Conservation (phyloP, 306 rosid genomes). For the Carpinus viminea region DNA sequence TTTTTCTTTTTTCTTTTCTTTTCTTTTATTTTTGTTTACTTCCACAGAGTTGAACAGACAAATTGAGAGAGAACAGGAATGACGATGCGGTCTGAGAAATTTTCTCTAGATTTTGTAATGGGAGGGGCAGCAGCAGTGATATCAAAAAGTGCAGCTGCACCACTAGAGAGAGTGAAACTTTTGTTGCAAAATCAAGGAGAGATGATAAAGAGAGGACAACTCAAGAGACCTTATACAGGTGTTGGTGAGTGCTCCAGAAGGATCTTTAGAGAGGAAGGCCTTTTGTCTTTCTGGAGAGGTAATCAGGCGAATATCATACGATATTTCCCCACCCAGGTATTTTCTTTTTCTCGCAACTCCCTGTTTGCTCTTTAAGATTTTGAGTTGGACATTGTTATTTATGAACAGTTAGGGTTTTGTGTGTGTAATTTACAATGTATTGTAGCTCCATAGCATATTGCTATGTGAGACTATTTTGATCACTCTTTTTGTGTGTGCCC, state of each 20-base stretch:
- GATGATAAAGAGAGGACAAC: conserved; percentile 84
- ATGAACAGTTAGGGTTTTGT: background rate
- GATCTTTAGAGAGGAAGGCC: conserved; percentile 34
- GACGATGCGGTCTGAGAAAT: conserved; percentile 55
- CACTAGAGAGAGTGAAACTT: conserved; percentile 88
- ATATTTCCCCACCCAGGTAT: conserved; percentile 89
- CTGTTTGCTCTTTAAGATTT: conserved; percentile 12
- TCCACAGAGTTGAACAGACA: conserved; percentile 1
- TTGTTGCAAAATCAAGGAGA: conserved; percentile 93
- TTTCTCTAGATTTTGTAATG: conserved; percentile 74
- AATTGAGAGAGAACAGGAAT: conserved; percentile 33
- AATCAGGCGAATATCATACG: conserved; percentile 82
- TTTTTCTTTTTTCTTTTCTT: background rate
- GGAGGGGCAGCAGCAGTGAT: conserved; percentile 81
- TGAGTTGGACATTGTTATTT: background rate
- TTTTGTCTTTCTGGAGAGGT: conserved; percentile 84
- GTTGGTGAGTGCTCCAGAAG: conserved; percentile 64
- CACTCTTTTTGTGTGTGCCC: background rate
- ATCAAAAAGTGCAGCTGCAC: conserved; percentile 80
- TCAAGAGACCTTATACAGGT: conserved; percentile 71
- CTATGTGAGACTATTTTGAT: background rate
- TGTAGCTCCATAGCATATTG: background rate
- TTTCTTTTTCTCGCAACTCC: conserved; percentile 7
- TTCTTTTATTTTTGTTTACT: background rate
- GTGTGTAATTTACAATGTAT: background rate